These are phyloP conservation scores for Stromatinia cepivora DNA, from an alignment of 2,329 filamentous ascomycete genomes.

Conservation along the genomic window DNA sequence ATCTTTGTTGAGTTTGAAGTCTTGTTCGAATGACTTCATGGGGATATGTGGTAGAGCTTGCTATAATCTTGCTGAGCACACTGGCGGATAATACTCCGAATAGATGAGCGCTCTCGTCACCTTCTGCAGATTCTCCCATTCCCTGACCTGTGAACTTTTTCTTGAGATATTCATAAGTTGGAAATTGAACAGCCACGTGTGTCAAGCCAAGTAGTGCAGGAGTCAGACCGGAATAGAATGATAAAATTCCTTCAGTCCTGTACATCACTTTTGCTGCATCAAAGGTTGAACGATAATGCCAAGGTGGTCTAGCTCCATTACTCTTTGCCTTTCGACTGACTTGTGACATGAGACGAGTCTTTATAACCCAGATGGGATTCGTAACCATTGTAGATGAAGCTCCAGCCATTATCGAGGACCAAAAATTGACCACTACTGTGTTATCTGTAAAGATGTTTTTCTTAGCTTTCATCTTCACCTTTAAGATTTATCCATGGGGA, in stretches of 20 bases:
- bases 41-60: conserved; percentile 93
- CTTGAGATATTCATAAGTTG: conserved; percentile 92
- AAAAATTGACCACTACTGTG: conserved; percentile 76
- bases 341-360: conserved; percentile 97
- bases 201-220: conserved; percentile 89
- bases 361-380: conserved; percentile 99
- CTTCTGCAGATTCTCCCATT: conserved; percentile 67
- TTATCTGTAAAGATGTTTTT: conserved; percentile 56
- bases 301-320: conserved; percentile 64
- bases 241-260: conserved; percentile 77
- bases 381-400: conserved; percentile 91
- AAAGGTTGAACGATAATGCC: conserved; percentile 86
- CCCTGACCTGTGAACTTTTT: conserved; percentile 84
- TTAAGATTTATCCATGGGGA: conserved; percentile 19
- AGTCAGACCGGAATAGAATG: conserved; percentile 93
- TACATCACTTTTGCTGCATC: conserved; percentile 98
- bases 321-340: conserved; percentile 58
- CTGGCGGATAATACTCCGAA: conserved; percentile 83
- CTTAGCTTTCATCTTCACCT: conserved; percentile 18
- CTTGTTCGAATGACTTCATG: conserved; percentile 95
- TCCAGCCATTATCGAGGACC: conserved; percentile 87
- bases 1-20: conserved; percentile 87
- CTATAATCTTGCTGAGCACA: conserved; percentile 90
- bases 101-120: conserved; percentile 69
- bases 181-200: conserved; percentile 96